Conservation (phyloP, 495 filamentous ascomycete genomes). For the Tuber melanosporum region DNA sequence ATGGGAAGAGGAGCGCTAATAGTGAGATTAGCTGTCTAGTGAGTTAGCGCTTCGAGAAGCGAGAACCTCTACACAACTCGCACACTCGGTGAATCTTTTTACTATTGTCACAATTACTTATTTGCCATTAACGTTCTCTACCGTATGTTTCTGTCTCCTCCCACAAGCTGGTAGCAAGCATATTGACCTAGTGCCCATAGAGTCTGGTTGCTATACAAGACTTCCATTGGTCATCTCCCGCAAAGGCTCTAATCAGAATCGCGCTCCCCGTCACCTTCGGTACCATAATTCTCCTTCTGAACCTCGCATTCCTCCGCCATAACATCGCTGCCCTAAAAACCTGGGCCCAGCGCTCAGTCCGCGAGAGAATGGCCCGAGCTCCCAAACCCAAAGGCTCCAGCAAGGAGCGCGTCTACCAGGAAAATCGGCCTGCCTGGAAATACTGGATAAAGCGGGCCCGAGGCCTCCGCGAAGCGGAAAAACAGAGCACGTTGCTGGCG, state of each 20-base stretch:
- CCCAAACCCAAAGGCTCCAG: not conserved
- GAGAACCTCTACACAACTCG: conserved; percentile 5
- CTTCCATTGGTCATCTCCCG: not conserved
- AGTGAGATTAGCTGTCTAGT: not conserved
- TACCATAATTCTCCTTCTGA: not conserved
- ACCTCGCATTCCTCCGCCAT: not conserved
- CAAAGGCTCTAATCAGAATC: not conserved
- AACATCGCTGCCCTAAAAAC: not conserved
- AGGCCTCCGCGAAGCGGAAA: not conserved
- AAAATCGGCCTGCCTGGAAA: not conserved
- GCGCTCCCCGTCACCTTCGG: not conserved
- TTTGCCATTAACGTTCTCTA: not conserved
- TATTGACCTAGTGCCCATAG: not conserved
- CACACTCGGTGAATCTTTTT: not conserved
- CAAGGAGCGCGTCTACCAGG: not conserved
- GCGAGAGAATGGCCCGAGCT: not conserved
- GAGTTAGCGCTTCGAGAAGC: conserved; percentile 2
- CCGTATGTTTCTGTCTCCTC: not conserved
- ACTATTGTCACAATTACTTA: not conserved
- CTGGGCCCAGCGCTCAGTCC: not conserved
- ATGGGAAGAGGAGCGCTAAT: not conserved
- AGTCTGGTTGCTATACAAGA: not conserved
- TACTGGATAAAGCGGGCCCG: not conserved
- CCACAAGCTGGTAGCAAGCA: not conserved
- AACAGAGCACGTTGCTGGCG: not conserved